phyloP scores from a whole-genome alignment of 495 filamentous ascomycete genomes.

The Penicillium pancosmium region DNA sequence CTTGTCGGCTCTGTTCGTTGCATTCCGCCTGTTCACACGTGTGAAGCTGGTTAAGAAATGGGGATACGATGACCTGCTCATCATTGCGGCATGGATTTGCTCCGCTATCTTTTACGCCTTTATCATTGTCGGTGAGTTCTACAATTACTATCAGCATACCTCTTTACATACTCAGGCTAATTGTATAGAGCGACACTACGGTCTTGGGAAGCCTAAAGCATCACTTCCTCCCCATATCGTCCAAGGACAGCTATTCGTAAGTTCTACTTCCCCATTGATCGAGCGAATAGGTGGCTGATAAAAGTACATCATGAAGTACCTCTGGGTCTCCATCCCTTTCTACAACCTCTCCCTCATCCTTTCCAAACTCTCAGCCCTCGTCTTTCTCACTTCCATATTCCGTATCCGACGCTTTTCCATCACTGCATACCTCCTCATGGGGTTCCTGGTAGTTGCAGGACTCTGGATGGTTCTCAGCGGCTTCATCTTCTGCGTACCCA shows the following conservation, averaged over 20 bases:
- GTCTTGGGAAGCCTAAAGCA: slow-evolving; percentile 10
- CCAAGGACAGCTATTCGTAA: slow-evolving; percentile 17
- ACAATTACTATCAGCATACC: neutral
- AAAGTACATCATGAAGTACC: slow-evolving; percentile 22
- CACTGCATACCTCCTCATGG: slow-evolving; percentile 32
- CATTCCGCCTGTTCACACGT: slow-evolving; percentile 36
- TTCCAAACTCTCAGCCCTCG: slow-evolving; percentile 47
- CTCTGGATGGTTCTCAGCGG: slow-evolving; percentile 43
- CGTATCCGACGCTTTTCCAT: slow-evolving; percentile 29
- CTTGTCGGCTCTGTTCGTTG: slow-evolving; percentile 32
- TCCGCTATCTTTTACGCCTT: slow-evolving; percentile 30
- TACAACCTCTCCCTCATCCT: slow-evolving; percentile 48
- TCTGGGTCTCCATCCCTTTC: slow-evolving; percentile 42
- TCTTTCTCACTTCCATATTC: slow-evolving; percentile 47
- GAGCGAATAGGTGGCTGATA: neutral
- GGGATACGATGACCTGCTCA: slow-evolving; percentile 41
- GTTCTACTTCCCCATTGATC: neutral
- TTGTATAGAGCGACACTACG: slow-evolving; percentile 21
- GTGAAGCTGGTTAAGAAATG: slow-evolving; percentile 33
- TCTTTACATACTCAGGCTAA: slow-evolving; percentile 10
- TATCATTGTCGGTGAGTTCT: slow-evolving; percentile 30
- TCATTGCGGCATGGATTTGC: slow-evolving; percentile 32
- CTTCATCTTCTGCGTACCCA: slow-evolving; percentile 42
- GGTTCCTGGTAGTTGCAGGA: slow-evolving; percentile 35
- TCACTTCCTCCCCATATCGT: slow-evolving; percentile 3